phyloP scores from a whole-genome alignment of 139 green algal species.

The Coccomyxa sp. region DNA sequence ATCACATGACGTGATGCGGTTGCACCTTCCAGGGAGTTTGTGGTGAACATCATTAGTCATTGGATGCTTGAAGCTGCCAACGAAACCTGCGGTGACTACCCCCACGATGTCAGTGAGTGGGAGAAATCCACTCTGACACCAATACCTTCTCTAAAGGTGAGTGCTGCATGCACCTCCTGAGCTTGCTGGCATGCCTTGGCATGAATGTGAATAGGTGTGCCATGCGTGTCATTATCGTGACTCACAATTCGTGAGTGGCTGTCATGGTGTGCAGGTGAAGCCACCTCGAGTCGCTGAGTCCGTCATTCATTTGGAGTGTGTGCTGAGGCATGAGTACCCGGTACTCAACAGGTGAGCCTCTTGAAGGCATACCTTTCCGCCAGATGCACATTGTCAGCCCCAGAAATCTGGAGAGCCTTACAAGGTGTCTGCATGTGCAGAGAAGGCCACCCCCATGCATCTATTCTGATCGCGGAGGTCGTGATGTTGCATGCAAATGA shows the following conservation, averaged over 20 bases:
- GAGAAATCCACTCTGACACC: background rate
- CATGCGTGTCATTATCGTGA: background rate
- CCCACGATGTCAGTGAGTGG: background rate
- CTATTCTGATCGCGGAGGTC: background rate
- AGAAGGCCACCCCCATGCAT: background rate
- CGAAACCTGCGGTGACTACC: background rate
- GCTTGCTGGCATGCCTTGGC: background rate
- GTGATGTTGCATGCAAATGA: background rate
- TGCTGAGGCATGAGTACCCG: background rate
- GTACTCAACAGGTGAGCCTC: background rate
- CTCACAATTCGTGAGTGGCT: background rate
- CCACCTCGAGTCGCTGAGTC: background rate
- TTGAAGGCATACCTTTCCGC: background rate
- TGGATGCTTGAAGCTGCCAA: background rate
- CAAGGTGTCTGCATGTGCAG: background rate
- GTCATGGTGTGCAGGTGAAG: background rate
- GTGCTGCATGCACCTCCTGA: background rate
- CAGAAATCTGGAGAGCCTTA: background rate
- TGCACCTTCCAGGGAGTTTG: conserved; percentile 1
- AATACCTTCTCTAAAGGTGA: background rate
- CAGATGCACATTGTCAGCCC: background rate
- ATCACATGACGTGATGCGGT: too few species aligned
- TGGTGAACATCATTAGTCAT: background rate
- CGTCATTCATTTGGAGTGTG: background rate
- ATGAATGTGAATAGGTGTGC: background rate